Conservation (phyloP, 306 rosid species). For the Acacia confusa region DNA sequence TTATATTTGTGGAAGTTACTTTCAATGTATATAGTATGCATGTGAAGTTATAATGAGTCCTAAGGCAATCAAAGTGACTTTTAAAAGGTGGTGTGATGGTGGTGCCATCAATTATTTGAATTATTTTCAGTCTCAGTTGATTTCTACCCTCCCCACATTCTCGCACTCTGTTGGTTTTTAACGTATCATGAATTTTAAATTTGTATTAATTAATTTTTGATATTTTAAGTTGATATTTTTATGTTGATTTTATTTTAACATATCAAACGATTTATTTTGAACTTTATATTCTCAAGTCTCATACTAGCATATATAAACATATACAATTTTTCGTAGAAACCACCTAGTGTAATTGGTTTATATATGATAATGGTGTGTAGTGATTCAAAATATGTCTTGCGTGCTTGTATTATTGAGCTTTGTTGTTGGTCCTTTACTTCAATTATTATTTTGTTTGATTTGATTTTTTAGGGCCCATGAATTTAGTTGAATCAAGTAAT, state of each 20-base stretch:
- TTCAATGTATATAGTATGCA: background rate
- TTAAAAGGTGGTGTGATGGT: background rate
- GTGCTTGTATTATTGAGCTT: no score
- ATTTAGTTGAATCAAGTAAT: no score
- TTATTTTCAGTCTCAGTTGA: background rate
- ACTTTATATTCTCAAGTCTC: background rate
- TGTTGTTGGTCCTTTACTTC: no score
- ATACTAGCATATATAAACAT: background rate
- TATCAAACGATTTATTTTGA: background rate
- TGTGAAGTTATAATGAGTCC: background rate
- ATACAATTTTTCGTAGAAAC: no score
- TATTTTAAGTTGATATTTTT: background rate
- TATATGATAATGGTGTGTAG: no score
- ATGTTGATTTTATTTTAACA: background rate
- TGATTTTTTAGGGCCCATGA: no score
- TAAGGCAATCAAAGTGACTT: background rate
- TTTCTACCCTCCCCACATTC: background rate
- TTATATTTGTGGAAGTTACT: background rate
- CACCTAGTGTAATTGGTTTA: no score
- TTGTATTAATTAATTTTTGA: background rate
- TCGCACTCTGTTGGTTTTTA: background rate
- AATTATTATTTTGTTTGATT: no score
- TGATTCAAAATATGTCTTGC: no score
- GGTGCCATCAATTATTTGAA: background rate
- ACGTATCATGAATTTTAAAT: background rate